Base-by-base conservation (phyloP, 176 grass and related monocot species). In the Phoenix roebelenii region DNA sequence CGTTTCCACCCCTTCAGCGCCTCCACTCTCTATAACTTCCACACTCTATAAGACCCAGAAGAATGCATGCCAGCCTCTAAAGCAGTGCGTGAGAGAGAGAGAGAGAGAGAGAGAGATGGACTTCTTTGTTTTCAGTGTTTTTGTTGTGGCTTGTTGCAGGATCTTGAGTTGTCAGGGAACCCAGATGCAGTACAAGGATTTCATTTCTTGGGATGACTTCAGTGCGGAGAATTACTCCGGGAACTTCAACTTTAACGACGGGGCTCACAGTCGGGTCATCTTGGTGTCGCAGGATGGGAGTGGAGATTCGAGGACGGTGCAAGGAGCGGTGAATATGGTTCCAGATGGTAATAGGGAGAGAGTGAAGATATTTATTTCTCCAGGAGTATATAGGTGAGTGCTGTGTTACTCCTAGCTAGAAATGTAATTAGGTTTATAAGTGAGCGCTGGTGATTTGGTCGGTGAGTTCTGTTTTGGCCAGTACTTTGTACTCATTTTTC, bases 261-360 rank as follows among this genome's bases (percentile, higher is more conserved):
- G 48, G 25, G 49, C 2, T 1, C 22, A 58, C 20, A 19, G 28
- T 4, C 51, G 66, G n/a, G 62, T 81, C 35, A 92, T 98, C 74
- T 69, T 78, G 50, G 93, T 98, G 59, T 53, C 93, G 44, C 78
- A 72, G 77, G 84, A 98, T 72, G 87, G 84, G 9, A 55, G 52
- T 25, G 93, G 84, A 3, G 75, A 98, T 76, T 83, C 93, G 17
- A 76, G 29, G 50, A 92, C 93, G 3, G 93, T 98, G 73, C 93
- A 98, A 71, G 93, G 87, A 25, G 88, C 87, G 60, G 82, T 98
- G 25, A 77, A 92, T 69, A 85, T 92, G 88, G 82, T 98, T 48
- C 84, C 84, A 19, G 75, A 58, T 53, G 84, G 84, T n/a, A 98
- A 98, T 70, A 29, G 5, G 1, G 52, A 81, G 52, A 75, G 93